These are phyloP conservation scores for Leishmania amazonensis DNA, from an alignment of 208 protist genomes.

Conservation along the genomic window DNA sequence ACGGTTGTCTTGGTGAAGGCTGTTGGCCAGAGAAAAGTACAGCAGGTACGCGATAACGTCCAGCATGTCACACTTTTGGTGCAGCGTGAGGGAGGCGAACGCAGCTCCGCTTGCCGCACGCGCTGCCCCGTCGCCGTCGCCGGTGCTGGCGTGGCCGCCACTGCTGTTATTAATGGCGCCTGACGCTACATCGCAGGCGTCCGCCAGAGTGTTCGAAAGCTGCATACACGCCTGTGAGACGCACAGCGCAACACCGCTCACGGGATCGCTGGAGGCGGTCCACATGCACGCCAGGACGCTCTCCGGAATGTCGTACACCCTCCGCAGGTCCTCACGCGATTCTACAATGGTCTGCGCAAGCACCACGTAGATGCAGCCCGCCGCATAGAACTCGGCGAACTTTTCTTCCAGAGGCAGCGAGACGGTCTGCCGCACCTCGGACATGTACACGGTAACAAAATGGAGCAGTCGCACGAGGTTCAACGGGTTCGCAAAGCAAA, in stretches of 20 bases:
- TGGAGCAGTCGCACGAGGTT: slow-evolving; percentile 46
- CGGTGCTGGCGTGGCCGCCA: background rate
- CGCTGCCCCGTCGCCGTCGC: background rate
- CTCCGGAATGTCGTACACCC: slow-evolving; percentile 38
- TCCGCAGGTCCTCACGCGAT: slow-evolving; percentile 57
- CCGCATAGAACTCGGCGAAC: slow-evolving; percentile 54
- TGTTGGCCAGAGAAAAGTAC: slow-evolving; percentile 64
- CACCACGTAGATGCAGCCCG: slow-evolving; percentile 61
- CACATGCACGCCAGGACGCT: slow-evolving; percentile 40
- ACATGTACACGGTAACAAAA: slow-evolving; percentile 39
- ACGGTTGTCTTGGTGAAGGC: slow-evolving; percentile 22
- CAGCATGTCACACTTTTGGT: slow-evolving; percentile 48
- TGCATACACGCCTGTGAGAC: slow-evolving; percentile 41
- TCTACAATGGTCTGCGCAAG: slow-evolving; percentile 64
- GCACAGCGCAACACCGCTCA: slow-evolving; percentile 41
- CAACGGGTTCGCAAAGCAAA: slow-evolving; percentile 60
- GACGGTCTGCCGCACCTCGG: slow-evolving; percentile 46
- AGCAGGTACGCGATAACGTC: slow-evolving; percentile 59
- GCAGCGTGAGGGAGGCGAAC: slow-evolving; percentile 13
- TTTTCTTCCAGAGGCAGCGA: slow-evolving; percentile 57
- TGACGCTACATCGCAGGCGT: slow-evolving; percentile 27
- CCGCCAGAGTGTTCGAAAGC: slow-evolving; percentile 44
- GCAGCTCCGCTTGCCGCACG: background rate
- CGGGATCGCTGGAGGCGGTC: slow-evolving; percentile 50
- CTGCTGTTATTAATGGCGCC: background rate